Conservation (phyloP, 2,329 filamentous ascomycete species). For the Aspergillus pseudoviridinutans region DNA sequence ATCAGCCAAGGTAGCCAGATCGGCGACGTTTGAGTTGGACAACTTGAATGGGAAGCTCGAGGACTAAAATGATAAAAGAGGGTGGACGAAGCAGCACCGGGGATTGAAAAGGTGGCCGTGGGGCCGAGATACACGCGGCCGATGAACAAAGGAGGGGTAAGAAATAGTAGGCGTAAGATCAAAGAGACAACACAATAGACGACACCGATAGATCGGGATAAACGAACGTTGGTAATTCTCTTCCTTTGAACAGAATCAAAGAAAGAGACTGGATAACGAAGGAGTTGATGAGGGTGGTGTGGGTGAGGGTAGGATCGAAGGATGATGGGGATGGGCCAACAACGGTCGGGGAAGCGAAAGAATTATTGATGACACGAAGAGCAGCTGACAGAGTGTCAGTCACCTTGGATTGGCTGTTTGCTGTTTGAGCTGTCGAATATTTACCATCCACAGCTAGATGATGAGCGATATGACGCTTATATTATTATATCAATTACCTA, state of each 20-base stretch:
- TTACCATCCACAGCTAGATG: not conserved
- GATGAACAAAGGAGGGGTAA: not conserved
- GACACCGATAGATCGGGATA: not conserved
- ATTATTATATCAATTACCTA: not conserved
- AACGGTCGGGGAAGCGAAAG: not conserved
- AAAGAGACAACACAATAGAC: not conserved
- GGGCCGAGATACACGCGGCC: not conserved
- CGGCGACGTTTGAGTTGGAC: conserved; percentile 23
- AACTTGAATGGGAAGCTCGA: conserved; percentile 10
- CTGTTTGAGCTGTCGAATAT: not conserved
- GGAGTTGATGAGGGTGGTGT: conserved; percentile 1
- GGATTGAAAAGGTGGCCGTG: conserved; percentile 1
- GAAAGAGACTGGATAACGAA: not conserved
- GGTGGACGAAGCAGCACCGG: conserved; percentile 2
- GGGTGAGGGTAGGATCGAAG: not conserved
- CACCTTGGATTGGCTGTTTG: not conserved
- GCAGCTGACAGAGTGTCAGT: not conserved
- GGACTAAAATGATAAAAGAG: not conserved
- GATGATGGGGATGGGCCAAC: not conserved
- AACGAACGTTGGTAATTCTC: not conserved
- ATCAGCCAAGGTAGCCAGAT: conserved; percentile 37
- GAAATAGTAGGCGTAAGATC: not conserved
- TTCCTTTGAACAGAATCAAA: not conserved
- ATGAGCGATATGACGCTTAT: not conserved
- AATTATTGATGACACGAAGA: not conserved